Percentiles rank a stretch among this genome's conserved stretches.
Evolutionary conservation across 1,284 basidiomycete genomes (phyloP).

Genomic region (Moesziomyces sp.): DNA sequence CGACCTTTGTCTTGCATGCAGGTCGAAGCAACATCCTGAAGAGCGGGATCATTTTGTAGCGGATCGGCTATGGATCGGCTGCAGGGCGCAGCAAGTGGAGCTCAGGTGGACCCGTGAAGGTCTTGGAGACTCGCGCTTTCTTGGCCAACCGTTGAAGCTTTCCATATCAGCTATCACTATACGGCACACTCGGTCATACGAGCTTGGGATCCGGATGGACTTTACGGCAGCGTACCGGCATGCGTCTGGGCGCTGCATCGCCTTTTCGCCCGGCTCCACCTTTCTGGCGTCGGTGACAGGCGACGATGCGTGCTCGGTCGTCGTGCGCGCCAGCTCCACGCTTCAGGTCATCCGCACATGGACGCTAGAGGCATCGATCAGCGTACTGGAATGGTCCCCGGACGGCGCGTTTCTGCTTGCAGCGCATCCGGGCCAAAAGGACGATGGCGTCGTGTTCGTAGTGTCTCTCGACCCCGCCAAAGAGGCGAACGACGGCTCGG

Average conservation of each 20-base stretch:
- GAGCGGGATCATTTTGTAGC: background rate
- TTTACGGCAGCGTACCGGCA: conserved; percentile 58
- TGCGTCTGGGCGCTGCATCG: conserved; percentile 50
- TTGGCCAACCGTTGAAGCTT: no score
- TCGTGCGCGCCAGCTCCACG: conserved; percentile 56
- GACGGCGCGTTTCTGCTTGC: conserved; percentile 57
- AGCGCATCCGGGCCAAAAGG: conserved; percentile 23
- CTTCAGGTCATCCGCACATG: conserved; percentile 60
- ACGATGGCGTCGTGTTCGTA: conserved; percentile 53
- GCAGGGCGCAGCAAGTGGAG: background rate
- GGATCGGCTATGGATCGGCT: background rate
- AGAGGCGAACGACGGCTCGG: conserved; percentile 55
- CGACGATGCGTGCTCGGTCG: conserved; percentile 28
- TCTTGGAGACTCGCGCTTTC: no score
- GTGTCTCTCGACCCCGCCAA: conserved; percentile 59
- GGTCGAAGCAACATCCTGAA: background rate
- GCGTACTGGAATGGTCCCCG: conserved; percentile 52
- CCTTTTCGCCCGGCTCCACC: conserved; percentile 62
- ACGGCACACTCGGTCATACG: background rate
- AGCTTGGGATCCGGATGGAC: conserved; percentile 41
- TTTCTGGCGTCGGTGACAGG: conserved; percentile 58
- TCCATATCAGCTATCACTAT: background rate
- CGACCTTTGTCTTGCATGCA: background rate
- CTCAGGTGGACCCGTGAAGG: no score
- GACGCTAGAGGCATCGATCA: conserved; percentile 46